These are phyloP conservation scores for Candida schatavii DNA, from an alignment of 805 yeast species.

Conservation along the genomic window DNA sequence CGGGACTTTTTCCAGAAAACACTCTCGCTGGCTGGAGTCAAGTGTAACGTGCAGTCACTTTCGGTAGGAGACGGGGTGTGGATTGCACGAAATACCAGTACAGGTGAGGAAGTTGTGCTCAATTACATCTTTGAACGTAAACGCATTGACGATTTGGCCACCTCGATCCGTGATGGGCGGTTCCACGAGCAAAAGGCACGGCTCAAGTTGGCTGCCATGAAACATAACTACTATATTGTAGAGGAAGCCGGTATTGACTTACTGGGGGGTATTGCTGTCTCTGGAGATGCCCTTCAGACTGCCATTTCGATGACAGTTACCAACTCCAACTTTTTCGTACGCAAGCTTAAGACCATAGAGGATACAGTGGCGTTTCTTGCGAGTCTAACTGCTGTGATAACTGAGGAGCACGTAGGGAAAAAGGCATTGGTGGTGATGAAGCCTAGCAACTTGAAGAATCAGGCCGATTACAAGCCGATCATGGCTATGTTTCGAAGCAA, in stretches of 20 bases:
- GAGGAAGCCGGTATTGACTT: slow-evolving; percentile 63
- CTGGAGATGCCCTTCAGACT: slow-evolving; percentile 63
- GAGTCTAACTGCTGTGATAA: slow-evolving; percentile 46
- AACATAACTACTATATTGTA: slow-evolving; percentile 68
- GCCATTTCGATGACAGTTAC: slow-evolving; percentile 70
- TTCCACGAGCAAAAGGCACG: slow-evolving; percentile 84
- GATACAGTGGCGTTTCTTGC: slow-evolving; percentile 66
- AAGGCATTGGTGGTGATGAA: slow-evolving; percentile 47
- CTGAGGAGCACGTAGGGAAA: slow-evolving; percentile 26
- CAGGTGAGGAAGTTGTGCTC: slow-evolving; percentile 63
- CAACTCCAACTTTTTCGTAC: slow-evolving; percentile 62
- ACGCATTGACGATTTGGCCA: slow-evolving; percentile 78
- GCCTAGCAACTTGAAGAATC: slow-evolving; percentile 49
- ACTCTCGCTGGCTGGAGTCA: slow-evolving; percentile 47
- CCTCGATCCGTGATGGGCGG: slow-evolving; percentile 84
- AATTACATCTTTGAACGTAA: slow-evolving; percentile 90
- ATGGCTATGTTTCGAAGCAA: slow-evolving; percentile 43
- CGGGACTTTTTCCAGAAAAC: slow-evolving; percentile 66
- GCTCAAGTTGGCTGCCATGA: slow-evolving; percentile 64
- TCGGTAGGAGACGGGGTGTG: slow-evolving; percentile 87
- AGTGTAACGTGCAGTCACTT: slow-evolving; percentile 53
- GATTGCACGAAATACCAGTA: slow-evolving; percentile 68
- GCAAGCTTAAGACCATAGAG: slow-evolving; percentile 67
- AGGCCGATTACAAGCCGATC: slow-evolving; percentile 44
- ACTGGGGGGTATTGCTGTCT: slow-evolving; percentile 31